Base-by-base conservation (phyloP, 106 monocot species). In the Iris macrosiphon region DNA sequence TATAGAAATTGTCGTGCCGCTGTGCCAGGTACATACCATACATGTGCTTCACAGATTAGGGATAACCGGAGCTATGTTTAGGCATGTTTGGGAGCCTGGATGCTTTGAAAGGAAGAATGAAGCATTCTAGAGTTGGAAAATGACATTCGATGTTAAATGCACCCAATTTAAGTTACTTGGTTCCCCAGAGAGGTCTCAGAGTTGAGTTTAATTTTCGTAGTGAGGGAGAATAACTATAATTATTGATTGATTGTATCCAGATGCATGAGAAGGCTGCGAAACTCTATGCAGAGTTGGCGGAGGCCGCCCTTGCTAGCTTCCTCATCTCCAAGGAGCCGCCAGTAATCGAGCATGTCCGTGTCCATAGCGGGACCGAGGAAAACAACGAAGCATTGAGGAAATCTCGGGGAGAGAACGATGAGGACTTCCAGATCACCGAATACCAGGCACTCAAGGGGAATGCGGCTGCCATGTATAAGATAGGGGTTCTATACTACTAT, bases 401-500 rank as follows among this genome's bases (percentile, higher is more conserved):
- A 60, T 98, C 72, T 1, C 76, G 83, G 6, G 96, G 96, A 8
- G 90, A 98, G 55, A 91, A 87, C 2, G 82, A 87, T 45, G 91
- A 98, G 17, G 96, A 83, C 27, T 98, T 91, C 30, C 96, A 91
- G 61, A 91, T 98, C 52, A 78, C 60, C 11, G 90, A 98, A 66
- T 91, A 87, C 62, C 90, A 87, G 70, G 96, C 96, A 2, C 59
- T 69, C 54, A 81, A 76, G 56, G 86, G 96, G 2, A 86, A 83
- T 59, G 64, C 83, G 17, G 69, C 24, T 27, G 62, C 83, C 1
- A 98, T 91, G 86, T 75, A 79, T 67, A 69, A 65, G 28, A 71
- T 98, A 24, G 96, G 90, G 6, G 34, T 91, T 58, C 38, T 87
- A 14, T 98, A 83, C 62, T 98, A 98, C 46, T 98, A 87, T 58